phyloP scores from a whole-genome alignment of 345 rosid species.

The Chamaenerion angustifolium region DNA sequence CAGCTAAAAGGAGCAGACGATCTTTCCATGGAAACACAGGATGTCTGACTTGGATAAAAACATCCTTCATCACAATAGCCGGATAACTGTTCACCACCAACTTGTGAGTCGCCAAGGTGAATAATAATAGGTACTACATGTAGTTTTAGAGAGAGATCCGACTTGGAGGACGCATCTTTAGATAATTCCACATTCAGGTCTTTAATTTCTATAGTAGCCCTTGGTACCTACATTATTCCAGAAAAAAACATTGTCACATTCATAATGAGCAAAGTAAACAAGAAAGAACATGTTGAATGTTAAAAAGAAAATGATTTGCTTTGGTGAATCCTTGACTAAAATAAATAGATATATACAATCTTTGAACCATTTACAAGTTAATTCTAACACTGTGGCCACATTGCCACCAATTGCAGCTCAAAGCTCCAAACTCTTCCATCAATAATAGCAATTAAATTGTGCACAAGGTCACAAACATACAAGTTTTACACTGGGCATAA shows the following conservation, averaged over 20 bases:
- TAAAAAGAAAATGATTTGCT: background rate
- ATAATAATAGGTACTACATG: constrained; percentile 54
- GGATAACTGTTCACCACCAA: constrained; percentile 41
- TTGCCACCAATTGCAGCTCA: too few relatives aligned
- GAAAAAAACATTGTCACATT: background rate
- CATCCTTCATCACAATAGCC: constrained; percentile 25
- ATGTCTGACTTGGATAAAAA: constrained; percentile 26
- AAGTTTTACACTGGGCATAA: too few relatives aligned
- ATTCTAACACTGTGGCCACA: too few relatives aligned
- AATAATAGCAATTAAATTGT: too few relatives aligned
- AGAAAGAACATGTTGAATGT: background rate
- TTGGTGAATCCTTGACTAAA: too few relatives aligned
- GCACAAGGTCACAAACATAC: too few relatives aligned
- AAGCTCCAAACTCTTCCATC: too few relatives aligned
- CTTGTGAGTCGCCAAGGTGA: constrained; percentile 47
- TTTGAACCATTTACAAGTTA: too few relatives aligned
- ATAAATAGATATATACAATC: too few relatives aligned
- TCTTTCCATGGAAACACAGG: constrained; percentile 34
- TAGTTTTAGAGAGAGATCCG: constrained; percentile 51
- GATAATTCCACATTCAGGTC: constrained; percentile 63
- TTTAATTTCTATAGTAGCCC: constrained; percentile 55
- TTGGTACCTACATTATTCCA: constrained; percentile 43
- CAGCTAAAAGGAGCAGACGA: constrained; percentile 61
- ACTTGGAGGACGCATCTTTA: constrained; percentile 66
- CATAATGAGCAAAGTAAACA: background rate